A percentile compares a stretch with the other conserved stretches of the same genome.
Evolutionary conservation across 2,329 filamentous ascomycete genomes (phyloP).

Genomic region (Neofusicoccum kwambonambiense): DNA sequence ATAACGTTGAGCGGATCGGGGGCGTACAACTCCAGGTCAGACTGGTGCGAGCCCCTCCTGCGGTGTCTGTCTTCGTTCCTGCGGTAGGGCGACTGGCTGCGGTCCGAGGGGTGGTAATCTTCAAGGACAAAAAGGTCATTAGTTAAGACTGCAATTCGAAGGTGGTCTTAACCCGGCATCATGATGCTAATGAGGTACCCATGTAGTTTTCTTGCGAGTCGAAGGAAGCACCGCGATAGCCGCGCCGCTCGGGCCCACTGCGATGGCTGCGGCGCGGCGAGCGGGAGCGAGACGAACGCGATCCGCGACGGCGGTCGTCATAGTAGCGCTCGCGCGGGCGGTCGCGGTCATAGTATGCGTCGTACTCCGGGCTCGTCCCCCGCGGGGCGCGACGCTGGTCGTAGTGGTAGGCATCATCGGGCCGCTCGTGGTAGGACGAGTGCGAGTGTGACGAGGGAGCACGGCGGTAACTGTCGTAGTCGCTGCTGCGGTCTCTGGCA

Average conservation of each 20-base stretch:
- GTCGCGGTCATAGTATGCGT: conserved; percentile 12
- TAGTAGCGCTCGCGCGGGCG: conserved; percentile 1
- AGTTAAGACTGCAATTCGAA: conserved; percentile 11
- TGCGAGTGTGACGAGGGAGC: conserved; percentile 7
- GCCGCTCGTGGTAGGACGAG: conserved; percentile 3
- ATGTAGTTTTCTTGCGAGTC: conserved; percentile 15
- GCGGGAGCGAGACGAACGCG: conserved; percentile 13
- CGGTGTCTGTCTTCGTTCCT: background rate
- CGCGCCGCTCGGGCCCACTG: background rate
- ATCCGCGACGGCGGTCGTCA: background rate
- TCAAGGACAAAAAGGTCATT: conserved; percentile 16
- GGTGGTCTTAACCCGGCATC: conserved; percentile 17
- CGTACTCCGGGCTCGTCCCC: background rate
- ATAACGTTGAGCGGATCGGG: background rate
- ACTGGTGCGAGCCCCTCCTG: conserved; percentile 16
- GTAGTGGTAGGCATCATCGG: background rate
- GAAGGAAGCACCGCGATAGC: conserved; percentile 12
- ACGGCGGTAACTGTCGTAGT: conserved; percentile 5
- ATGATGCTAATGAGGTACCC: conserved; percentile 19
- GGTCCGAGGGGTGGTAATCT: conserved; percentile 16
- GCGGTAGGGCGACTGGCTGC: conserved; percentile 14
- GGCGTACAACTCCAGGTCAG: background rate
- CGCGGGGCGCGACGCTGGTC: background rate
- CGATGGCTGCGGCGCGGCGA: conserved; percentile 12
- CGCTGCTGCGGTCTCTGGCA: conserved; percentile 3